A percentile compares a stretch with the other conserved stretches of the same genome.
phyloP scores from a whole-genome alignment of 768 basidiomycete species.

The Trametopsis cervina region DNA sequence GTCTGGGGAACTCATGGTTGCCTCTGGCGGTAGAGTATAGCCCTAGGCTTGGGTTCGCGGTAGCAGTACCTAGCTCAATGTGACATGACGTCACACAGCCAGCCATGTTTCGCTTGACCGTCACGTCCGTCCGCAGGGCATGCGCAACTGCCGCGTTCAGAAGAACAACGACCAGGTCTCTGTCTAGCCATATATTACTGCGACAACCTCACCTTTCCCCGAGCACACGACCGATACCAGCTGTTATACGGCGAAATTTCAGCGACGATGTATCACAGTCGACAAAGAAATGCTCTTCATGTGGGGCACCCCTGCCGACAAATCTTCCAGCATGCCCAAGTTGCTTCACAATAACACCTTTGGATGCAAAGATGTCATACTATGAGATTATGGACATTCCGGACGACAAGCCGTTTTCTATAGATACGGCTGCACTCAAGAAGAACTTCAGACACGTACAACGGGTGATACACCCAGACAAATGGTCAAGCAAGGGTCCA shows the following conservation, averaged over 20 bases:
- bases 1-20: too few relatives aligned
- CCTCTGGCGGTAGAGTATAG: not conserved
- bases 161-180: not conserved
- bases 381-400: slow-evolving; percentile 66
- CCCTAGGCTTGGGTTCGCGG: slow-evolving; percentile 12
- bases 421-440: slow-evolving; percentile 57
- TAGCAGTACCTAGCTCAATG: not conserved
- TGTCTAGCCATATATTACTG: not conserved
- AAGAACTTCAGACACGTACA: slow-evolving; percentile 66
- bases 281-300: slow-evolving; percentile 47
- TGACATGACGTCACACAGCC: slow-evolving; percentile 18
- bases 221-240: not conserved
- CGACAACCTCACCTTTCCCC: not conserved
- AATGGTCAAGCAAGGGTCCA: slow-evolving; percentile 63
- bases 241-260: not conserved
- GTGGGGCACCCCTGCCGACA: slow-evolving; percentile 51
- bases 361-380: slow-evolving; percentile 50
- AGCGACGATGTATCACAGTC: not conserved
- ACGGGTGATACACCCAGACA: slow-evolving; percentile 78
- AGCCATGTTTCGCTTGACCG: slow-evolving; percentile 19
- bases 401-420: slow-evolving; percentile 58
- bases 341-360: slow-evolving; percentile 61
- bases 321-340: slow-evolving; percentile 65
- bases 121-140: slow-evolving; percentile 1
- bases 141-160: slow-evolving; percentile 1